Evolutionary conservation across 208 protist species (phyloP).

Genomic region (Leishmania lainsoni): DNA sequence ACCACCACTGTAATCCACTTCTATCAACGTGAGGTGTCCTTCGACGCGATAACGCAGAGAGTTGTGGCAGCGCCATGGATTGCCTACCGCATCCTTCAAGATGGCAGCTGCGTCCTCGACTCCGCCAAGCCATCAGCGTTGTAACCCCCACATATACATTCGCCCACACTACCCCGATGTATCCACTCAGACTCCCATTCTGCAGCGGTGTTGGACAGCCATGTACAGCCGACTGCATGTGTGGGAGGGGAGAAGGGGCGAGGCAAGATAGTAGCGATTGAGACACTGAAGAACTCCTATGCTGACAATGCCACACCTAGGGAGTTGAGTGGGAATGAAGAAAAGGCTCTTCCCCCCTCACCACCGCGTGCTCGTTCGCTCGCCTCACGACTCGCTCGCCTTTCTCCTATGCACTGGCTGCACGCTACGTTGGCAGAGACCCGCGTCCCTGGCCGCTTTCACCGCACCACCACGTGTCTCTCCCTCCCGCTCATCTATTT

Average conservation of each 20-base stretch:
- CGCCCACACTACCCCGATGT: neutral
- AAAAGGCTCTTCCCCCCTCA: neutral
- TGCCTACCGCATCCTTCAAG: conserved; percentile 12
- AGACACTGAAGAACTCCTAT: neutral
- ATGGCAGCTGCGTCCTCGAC: conserved; percentile 9
- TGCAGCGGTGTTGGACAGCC: neutral
- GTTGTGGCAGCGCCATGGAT: conserved; percentile 22
- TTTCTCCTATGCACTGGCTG: neutral
- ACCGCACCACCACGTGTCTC: neutral
- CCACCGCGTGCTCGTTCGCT: neutral
- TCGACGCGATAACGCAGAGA: conserved; percentile 13
- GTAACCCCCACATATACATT: neutral
- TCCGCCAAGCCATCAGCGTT: neutral
- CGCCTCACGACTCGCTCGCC: neutral
- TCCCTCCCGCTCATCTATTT: neutral
- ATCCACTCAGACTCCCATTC: neutral
- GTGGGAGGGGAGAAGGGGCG: neutral
- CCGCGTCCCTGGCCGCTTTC: neutral
- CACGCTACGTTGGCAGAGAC: neutral
- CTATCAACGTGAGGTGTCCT: conserved; percentile 37
- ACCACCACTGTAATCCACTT: conserved; percentile 36
- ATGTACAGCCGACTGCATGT: neutral
- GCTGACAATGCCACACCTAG: neutral
- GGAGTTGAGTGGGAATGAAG: neutral
- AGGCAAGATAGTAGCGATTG: neutral